These are phyloP conservation scores for Starmerella vaccinii DNA, from an alignment of 805 yeast species.

Conservation along the genomic window DNA sequence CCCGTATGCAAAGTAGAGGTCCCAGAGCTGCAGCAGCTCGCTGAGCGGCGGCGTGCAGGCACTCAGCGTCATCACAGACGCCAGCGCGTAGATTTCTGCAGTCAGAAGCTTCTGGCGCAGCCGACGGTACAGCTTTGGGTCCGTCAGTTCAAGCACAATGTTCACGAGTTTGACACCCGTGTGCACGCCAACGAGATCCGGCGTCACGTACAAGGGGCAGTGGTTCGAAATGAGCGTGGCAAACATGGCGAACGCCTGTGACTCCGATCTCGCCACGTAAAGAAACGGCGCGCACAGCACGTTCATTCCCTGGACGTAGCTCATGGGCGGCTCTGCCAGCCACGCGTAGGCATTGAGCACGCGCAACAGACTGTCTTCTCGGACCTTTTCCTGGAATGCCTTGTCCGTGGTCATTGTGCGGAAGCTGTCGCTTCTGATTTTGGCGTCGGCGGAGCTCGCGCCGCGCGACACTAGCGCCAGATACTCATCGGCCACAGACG, in stretches of 20 bases:
- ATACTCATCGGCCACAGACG: constrained; percentile 47
- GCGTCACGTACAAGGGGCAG: constrained; percentile 70
- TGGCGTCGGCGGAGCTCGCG: constrained; percentile 49
- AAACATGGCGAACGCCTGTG: constrained; percentile 70
- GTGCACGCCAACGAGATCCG: constrained; percentile 70
- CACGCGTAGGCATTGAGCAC: constrained; percentile 61
- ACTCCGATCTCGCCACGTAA: constrained; percentile 66
- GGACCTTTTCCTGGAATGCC: constrained; percentile 50
- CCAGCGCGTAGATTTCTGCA: constrained; percentile 77
- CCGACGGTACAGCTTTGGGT: constrained; percentile 53
- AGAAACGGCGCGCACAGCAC: constrained; percentile 76
- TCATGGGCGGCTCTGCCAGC: constrained; percentile 29
- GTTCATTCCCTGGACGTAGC: constrained; percentile 79
- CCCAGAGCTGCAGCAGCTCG: constrained; percentile 76
- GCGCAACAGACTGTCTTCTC: constrained; percentile 59
- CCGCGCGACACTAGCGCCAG: constrained; percentile 44
- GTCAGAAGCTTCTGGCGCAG: constrained; percentile 56
- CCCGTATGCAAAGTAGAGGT: constrained; percentile 82
- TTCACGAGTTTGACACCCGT: constrained; percentile 69
- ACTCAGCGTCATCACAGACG: constrained; percentile 60
- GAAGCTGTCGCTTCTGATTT: constrained; percentile 77
- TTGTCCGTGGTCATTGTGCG: constrained; percentile 71
- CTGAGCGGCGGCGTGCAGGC: constrained; percentile 80
- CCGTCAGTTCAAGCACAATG: constrained; percentile 56
- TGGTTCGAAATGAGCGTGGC: constrained; percentile 49